These are phyloP conservation scores for Baorangia bicolor DNA, from an alignment of 768 basidiomycete species.

Conservation along the genomic window DNA sequence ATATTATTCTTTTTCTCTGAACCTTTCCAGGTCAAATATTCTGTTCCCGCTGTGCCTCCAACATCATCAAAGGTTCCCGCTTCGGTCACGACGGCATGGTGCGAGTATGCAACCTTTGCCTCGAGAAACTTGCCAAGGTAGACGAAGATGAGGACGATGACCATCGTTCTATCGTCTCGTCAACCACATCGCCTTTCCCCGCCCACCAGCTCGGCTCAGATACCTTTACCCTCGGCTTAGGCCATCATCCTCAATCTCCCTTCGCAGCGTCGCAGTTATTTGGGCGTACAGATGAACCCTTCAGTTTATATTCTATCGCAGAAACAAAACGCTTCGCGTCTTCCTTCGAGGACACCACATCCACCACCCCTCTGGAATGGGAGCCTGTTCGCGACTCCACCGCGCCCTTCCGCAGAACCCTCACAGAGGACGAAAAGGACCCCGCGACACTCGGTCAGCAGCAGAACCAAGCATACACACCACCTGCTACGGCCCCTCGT, in stretches of 20 bases:
- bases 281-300: conserved; percentile 72
- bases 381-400: conserved; percentile 54
- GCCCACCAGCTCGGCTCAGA: conserved; percentile 71
- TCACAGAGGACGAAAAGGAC: conserved; percentile 77
- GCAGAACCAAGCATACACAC: conserved; percentile 13
- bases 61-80: conserved; percentile 90
- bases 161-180: conserved; percentile 75
- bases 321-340: conserved; percentile 61
- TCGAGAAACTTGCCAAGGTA: conserved; percentile 87
- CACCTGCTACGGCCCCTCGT: conserved; percentile 38
- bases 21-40: conserved; percentile 83
- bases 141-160: conserved; percentile 92
- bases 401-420: conserved; percentile 72
- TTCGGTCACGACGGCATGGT: conserved; percentile 96
- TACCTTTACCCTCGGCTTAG: conserved; percentile 36
- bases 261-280: conserved; percentile 87
- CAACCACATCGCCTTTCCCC: conserved; percentile 65
- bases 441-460: conserved; percentile 44
- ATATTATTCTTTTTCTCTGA: not conserved
- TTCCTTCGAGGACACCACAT: conserved; percentile 54
- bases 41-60: conserved; percentile 94
- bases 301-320: conserved; percentile 80
- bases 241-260: conserved; percentile 75
- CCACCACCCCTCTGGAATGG: conserved; percentile 50
- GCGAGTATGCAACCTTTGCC: conserved; percentile 91